A percentile compares a stretch with the other conserved stretches of the same genome.
phyloP scores from a whole-genome alignment of 2,329 filamentous ascomycete species.

The Apiospora sp. region DNA sequence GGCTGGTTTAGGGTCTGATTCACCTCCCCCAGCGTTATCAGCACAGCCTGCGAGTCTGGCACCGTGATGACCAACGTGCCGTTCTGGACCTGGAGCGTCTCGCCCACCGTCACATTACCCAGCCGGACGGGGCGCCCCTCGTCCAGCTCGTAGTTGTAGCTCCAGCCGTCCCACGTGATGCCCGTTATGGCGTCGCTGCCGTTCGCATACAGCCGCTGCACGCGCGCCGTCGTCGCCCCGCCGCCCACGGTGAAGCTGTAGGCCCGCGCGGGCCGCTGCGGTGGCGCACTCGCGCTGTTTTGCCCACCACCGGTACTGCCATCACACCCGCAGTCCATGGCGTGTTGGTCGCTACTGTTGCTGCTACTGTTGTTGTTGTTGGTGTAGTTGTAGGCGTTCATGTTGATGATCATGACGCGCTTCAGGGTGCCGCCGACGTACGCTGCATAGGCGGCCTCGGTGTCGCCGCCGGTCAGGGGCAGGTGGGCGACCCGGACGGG shows the following conservation, averaged over 20 bases:
- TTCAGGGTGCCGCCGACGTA: conserved; percentile 55
- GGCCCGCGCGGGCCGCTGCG: conserved; percentile 41
- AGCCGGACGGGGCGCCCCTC: conserved; percentile 60
- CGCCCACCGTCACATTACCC: conserved; percentile 61
- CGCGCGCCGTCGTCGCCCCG: conserved; percentile 34
- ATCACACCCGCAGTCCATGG: not conserved
- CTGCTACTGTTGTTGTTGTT: conserved; percentile 45
- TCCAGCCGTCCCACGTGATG: conserved; percentile 67
- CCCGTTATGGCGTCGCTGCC: conserved; percentile 70
- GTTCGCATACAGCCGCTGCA: conserved; percentile 64
- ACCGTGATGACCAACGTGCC: conserved; percentile 50
- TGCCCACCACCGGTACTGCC: not conserved
- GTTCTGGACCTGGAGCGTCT: conserved; percentile 47
- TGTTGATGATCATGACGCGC: conserved; percentile 63
- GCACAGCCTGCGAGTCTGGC: conserved; percentile 51
- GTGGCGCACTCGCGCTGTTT: not conserved
- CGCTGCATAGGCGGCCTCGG: conserved; percentile 63
- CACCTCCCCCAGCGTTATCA: conserved; percentile 42
- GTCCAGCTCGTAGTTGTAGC: conserved; percentile 67
- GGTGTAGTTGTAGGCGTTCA: conserved; percentile 67
- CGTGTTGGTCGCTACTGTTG: conserved; percentile 30
- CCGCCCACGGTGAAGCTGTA: conserved; percentile 49
- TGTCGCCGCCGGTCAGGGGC: conserved; percentile 49
- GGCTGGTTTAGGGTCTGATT: not conserved
- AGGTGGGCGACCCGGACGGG: conserved; percentile 55